Percentiles rank a stretch among this genome's conserved stretches.
phyloP scores from a whole-genome alignment of 495 filamentous ascomycete genomes.

The Xylaria nigripes region DNA sequence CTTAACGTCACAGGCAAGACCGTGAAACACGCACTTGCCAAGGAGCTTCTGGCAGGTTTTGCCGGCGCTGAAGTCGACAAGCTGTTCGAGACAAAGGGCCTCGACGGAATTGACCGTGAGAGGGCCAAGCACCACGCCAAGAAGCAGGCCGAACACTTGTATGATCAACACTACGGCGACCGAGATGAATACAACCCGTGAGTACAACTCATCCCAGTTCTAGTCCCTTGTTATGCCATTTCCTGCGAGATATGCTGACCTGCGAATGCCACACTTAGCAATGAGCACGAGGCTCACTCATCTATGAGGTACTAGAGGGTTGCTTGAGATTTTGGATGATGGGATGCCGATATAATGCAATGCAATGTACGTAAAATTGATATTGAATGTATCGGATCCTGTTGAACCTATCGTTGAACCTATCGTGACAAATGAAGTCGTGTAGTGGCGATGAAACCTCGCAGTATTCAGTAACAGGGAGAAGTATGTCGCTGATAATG shows the following conservation, averaged over 20 bases:
- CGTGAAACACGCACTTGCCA: constrained; percentile 66
- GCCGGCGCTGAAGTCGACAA: constrained; percentile 72
- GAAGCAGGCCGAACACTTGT: constrained; percentile 55
- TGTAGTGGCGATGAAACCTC: background rate
- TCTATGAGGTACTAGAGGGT: constrained; percentile 19
- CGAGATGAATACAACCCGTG: constrained; percentile 43
- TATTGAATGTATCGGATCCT: too few relatives aligned
- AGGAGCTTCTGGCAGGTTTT: constrained; percentile 64
- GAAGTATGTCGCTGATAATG: background rate
- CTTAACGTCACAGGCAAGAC: constrained; percentile 46
- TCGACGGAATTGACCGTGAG: constrained; percentile 56
- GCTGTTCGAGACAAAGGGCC: constrained; percentile 69
- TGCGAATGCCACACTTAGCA: background rate
- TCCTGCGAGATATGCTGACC: background rate
- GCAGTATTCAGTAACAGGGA: background rate
- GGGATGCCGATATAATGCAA: background rate
- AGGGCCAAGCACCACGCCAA: constrained; percentile 58
- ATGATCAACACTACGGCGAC: constrained; percentile 50
- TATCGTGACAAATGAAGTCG: too few relatives aligned
- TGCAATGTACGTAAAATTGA: too few relatives aligned
- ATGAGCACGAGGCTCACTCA: constrained; percentile 12
- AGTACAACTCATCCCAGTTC: constrained; percentile 15
- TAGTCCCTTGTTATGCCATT: background rate
- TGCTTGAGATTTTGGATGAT: background rate
- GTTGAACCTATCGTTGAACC: background rate